Percentiles rank a stretch among this genome's conserved stretches.
These are phyloP conservation scores for Polytolypa hystricis DNA, from an alignment of 2,329 filamentous ascomycete species.

Conservation along the genomic window DNA sequence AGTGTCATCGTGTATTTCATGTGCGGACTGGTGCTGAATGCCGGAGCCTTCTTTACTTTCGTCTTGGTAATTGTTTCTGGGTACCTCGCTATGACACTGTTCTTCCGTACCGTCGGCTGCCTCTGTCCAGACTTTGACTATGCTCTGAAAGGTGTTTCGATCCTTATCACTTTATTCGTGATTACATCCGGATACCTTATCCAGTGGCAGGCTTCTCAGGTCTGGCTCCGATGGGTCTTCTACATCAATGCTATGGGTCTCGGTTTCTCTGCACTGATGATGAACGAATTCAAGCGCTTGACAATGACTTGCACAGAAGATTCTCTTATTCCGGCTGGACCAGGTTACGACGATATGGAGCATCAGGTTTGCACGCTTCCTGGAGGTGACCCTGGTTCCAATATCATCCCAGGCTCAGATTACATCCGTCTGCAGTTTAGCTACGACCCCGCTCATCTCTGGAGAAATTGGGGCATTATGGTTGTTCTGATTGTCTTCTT, in stretches of 20 bases:
- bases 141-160: constrained; percentile 69
- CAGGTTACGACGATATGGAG: constrained; percentile 25
- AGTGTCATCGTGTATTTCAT: constrained; percentile 80
- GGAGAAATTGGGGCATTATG: constrained; percentile 62
- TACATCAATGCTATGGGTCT: constrained; percentile 72
- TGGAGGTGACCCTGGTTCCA: constrained; percentile 46
- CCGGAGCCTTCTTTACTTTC: constrained; percentile 77
- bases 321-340: constrained; percentile 32
- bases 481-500: constrained; percentile 56
- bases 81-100: constrained; percentile 72
- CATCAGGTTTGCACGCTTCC: constrained; percentile 53
- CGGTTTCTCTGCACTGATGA: constrained; percentile 67
- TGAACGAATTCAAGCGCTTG: constrained; percentile 67
- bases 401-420: constrained; percentile 45
- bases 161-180: constrained; percentile 58
- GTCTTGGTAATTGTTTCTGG: constrained; percentile 66
- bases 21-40: constrained; percentile 63
- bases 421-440: constrained; percentile 46
- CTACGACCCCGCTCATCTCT: constrained; percentile 50
- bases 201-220: constrained; percentile 39
- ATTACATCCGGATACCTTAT: constrained; percentile 37
- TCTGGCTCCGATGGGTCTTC: constrained; percentile 75
- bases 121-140: constrained; percentile 70
- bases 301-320: constrained; percentile 42
- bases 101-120: constrained; percentile 73